A percentile compares a stretch with the other conserved stretches of the same genome.
phyloP scores from a whole-genome alignment of 208 protist species.

The Trypanosoma brucei region DNA sequence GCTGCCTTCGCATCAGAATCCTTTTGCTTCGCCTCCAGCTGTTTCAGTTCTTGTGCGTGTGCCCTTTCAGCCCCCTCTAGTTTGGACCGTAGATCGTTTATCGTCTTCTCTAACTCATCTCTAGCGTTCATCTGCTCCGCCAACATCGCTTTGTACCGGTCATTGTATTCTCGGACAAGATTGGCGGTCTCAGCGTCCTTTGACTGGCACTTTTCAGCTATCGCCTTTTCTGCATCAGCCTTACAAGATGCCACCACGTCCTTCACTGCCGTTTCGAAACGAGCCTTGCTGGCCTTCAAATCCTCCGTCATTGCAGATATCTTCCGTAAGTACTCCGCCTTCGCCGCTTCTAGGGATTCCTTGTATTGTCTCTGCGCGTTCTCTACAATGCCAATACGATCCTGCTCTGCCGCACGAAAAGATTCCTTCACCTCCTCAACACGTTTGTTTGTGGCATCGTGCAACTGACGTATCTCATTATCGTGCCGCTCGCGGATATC shows the following conservation, averaged over 20 bases:
- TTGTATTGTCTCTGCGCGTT: conserved; percentile 27
- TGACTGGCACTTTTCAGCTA: conserved; percentile 26
- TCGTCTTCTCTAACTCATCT: conserved; percentile 58
- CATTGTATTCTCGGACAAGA: conserved; percentile 90
- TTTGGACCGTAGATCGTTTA: conserved; percentile 26
- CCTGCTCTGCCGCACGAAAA: conserved; percentile 26
- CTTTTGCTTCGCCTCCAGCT: conserved; percentile 11
- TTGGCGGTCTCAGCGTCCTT: conserved; percentile 71
- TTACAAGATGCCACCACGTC: conserved; percentile 17
- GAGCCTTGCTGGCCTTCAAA: conserved; percentile 32
- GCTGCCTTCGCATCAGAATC: neutral
- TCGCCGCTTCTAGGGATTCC: conserved; percentile 30
- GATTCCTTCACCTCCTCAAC: conserved; percentile 32
- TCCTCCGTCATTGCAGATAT: conserved; percentile 34
- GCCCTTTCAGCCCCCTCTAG: conserved; percentile 35
- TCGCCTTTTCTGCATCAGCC: conserved; percentile 29
- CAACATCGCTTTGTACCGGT: conserved; percentile 90
- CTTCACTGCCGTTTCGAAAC: conserved; percentile 39
- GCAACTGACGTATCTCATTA: conserved; percentile 77
- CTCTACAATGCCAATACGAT: conserved; percentile 12
- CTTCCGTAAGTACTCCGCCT: conserved; percentile 37
- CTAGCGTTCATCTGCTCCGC: conserved; percentile 80
- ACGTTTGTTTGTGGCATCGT: conserved; percentile 60
- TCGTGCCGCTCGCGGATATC: conserved; percentile 69
- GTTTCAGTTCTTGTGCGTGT: conserved; percentile 26